Evolutionary conservation across 495 filamentous ascomycete genomes (phyloP), one percentile per base, ranked within the genome.

Genomic region (Aspergillus hancockii): DNA sequence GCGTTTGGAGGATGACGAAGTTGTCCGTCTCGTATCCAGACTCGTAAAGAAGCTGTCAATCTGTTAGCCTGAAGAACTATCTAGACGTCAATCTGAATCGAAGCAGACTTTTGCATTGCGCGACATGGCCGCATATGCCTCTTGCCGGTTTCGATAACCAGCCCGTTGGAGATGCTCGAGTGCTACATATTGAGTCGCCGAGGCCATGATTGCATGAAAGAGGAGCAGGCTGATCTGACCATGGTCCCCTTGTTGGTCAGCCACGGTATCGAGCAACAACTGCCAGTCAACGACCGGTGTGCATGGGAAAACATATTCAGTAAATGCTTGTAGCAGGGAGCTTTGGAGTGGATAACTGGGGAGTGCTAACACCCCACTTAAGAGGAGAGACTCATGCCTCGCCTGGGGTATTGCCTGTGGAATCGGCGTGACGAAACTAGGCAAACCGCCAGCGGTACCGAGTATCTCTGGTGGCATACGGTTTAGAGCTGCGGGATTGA

Each of bases 271-370:
- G 4, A 65, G 38, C 36, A 65, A 55, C 1, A 22, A 14, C n/a
- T 61, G 59, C 59, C 55, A 64, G 40, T 67, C 65, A 7, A 67
- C 13, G 14, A 67, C 64, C 10, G 65, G 65, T 62, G 62, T 62
- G 8, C 30, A 51, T 0, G 65, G 65, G 7, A 65, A 36, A 7
- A 67, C 65, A 40, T 46, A 62, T 41, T 67, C 62, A 3, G 59
- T 21, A 18, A 67, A 67, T n/a, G 62, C 28, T 36, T 63, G 52
- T 12, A 67, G 30, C 2, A 67, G 65, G 3, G 57, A 59, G 52
- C 56, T 55, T 34, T 67, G 62, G 0, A 67, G 56, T 0, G 45
- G 53, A 16, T 30, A 46, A 30, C 36, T 60, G 1, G 65, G 62
- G 1, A 67, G 49, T 6, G 41, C 34, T 16, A 67, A 60, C 4